Evolutionary conservation across 1,284 basidiomycete genomes (phyloP).

Genomic region (Tremellales sp.): DNA sequence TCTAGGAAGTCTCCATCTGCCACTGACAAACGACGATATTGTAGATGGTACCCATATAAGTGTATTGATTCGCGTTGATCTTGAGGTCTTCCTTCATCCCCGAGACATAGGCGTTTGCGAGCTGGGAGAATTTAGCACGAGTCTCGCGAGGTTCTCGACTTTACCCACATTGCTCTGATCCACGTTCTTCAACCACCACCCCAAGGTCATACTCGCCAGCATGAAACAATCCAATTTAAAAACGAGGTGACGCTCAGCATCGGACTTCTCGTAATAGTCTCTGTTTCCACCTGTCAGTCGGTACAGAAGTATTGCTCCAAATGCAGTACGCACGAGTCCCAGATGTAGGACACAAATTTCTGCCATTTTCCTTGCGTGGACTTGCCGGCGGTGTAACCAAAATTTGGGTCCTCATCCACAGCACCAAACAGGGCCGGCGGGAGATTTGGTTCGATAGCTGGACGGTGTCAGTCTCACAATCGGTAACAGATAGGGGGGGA

Average conservation of each 20-base stretch:
- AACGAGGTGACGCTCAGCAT: conserved; percentile 21
- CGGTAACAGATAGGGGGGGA: too few species aligned
- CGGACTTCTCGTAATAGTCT: conserved; percentile 25
- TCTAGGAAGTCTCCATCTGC: too few species aligned
- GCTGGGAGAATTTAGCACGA: not conserved
- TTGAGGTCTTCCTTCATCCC: conserved; percentile 9
- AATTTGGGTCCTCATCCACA: too few species aligned
- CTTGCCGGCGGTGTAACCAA: too few species aligned
- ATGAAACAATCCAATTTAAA: conserved; percentile 24
- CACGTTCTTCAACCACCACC: conserved; percentile 19
- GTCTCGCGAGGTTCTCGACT: too few species aligned
- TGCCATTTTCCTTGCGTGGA: not conserved
- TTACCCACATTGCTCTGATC: conserved; percentile 25
- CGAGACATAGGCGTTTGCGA: conserved; percentile 17
- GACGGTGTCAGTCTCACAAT: too few species aligned
- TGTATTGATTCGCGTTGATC: conserved; percentile 3
- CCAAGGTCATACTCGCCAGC: conserved; percentile 15
- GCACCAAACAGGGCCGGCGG: too few species aligned
- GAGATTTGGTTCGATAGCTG: too few species aligned
- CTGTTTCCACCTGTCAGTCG: too few species aligned
- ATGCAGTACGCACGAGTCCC: not conserved
- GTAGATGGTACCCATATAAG: conserved; percentile 18
- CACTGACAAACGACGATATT: conserved; percentile 15
- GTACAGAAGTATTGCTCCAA: too few species aligned
- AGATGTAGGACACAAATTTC: conserved; percentile 4